phyloP scores from a whole-genome alignment of 2,329 filamentous ascomycete genomes.

The Karstenula rhodostoma region DNA sequence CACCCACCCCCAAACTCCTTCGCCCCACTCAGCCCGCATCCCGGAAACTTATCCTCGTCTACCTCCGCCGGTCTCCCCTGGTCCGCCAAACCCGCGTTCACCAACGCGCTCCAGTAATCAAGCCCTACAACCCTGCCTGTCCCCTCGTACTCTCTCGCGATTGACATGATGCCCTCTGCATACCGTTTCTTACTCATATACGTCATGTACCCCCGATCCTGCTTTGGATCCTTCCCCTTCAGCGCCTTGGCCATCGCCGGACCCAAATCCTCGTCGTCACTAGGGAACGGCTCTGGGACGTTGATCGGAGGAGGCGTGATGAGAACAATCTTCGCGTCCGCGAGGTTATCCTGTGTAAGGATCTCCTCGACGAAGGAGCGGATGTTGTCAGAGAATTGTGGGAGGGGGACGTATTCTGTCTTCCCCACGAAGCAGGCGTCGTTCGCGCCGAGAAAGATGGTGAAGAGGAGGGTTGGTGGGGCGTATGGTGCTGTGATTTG shows the following conservation, averaged over 20 bases:
- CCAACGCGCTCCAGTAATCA: slow-evolving; percentile 45
- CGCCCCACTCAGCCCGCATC: slow-evolving; percentile 43
- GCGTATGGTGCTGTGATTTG: slow-evolving; percentile 27
- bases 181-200: slow-evolving; percentile 51
- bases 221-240: slow-evolving; percentile 20
- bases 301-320: slow-evolving; percentile 51
- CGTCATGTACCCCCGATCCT: slow-evolving; percentile 37
- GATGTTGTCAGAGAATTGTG: slow-evolving; percentile 45
- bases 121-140: slow-evolving; percentile 44
- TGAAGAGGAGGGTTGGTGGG: slow-evolving; percentile 47
- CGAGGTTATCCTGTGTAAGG: slow-evolving; percentile 38
- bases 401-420: slow-evolving; percentile 41
- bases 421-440: slow-evolving; percentile 45
- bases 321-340: slow-evolving; percentile 46
- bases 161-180: slow-evolving; percentile 48
- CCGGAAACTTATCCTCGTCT: slow-evolving; percentile 44
- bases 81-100: slow-evolving; percentile 34
- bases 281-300: slow-evolving; percentile 20
- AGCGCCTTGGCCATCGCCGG: slow-evolving; percentile 14
- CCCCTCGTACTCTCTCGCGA: slow-evolving; percentile 44
- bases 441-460: slow-evolving; percentile 52
- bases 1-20: slow-evolving; percentile 43
- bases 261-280: slow-evolving; percentile 14
- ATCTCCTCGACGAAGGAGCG: slow-evolving; percentile 47
- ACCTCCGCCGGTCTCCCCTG: slow-evolving; percentile 28